Conservation (phyloP, 1,139 yeast species). For the Taphrina sp. region DNA sequence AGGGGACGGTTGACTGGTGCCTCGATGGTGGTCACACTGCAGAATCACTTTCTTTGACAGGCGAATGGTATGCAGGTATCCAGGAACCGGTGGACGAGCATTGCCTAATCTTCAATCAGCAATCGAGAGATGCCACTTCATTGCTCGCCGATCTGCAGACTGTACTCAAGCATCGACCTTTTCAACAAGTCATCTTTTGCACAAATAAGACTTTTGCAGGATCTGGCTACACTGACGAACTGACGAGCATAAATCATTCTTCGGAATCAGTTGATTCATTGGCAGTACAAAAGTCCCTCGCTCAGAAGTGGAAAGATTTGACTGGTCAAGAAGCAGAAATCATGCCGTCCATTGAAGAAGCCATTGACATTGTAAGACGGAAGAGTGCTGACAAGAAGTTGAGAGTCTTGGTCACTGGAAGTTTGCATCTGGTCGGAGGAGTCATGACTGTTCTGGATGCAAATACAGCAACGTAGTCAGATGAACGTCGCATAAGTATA, state of each 20-base stretch:
- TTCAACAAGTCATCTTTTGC: constrained; percentile 78
- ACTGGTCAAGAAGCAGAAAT: constrained; percentile 53
- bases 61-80: constrained; percentile 67
- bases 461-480: too few relatives aligned
- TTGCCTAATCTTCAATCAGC: constrained; percentile 84
- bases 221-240: constrained; percentile 69
- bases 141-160: constrained; percentile 56
- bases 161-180: constrained; percentile 42
- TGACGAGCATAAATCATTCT: constrained; percentile 80
- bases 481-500: too few relatives aligned
- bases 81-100: constrained; percentile 41
- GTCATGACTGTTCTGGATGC: constrained; percentile 74
- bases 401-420: constrained; percentile 77
- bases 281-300: constrained; percentile 74
- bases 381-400: constrained; percentile 42
- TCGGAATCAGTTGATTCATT: constrained; percentile 72
- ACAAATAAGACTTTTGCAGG: constrained; percentile 89
- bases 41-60: constrained; percentile 78
- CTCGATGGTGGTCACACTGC: constrained; percentile 95
- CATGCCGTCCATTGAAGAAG: constrained; percentile 71
- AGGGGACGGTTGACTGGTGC: constrained; percentile 63
- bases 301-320: constrained; percentile 64
- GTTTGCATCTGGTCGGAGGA: constrained; percentile 92
- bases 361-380: constrained; percentile 54
- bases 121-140: constrained; percentile 77